Base-by-base conservation (phyloP, 176 grass and related monocot genomes). In the Aegilops tauschii region DNA sequence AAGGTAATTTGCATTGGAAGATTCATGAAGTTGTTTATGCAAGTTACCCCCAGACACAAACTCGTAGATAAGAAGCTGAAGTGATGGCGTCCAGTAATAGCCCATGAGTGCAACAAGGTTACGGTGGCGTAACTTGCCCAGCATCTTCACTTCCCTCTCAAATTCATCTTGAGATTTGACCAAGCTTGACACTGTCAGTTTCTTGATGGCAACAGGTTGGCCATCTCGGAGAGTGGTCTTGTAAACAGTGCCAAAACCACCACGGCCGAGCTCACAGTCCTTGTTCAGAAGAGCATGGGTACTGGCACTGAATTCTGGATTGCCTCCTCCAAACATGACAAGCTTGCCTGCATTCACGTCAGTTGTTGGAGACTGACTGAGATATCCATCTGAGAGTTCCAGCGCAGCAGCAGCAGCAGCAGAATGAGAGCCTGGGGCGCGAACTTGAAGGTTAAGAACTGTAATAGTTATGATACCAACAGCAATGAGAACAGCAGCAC, bases 121-220 rank as follows among this genome's bases (percentile, higher is more conserved):
- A 61, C 87, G 89, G 76, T 99, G 97, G 45, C 83, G 91, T 65
- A 99, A 56, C 77, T 99, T 99, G 23, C 94, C 92, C 44, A 99
- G 82, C 88, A 90, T 92, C 81, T 93, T 97, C 23, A 99, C 94
- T 83, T 99, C 97, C 67, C 87, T 97, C 86, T 99, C 97, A 87
- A 99, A 99, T 86, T 99, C 97, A 58, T 94, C 89, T 87, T 97
- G 97, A 23, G 97, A 99, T 81, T 99, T 99, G 50, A 99, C 97
- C 88, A 97, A 91, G 85, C 97, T 99, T 50, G 97, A 99, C 77
- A 99, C 97, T 3, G 94, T 99, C 85, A 99, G 89, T 74, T 99
- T 99, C 83, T 99, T 99, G 76, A 99, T 99, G 65, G 97, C 97
- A 85, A 99, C 81, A 31, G 94, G 89, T 59, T 89, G 87, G 58